A percentile compares a stretch with the other conserved stretches of the same genome.
These are phyloP conservation scores for Pholiota conissans DNA, from an alignment of 768 basidiomycete species.

Conservation along the genomic window DNA sequence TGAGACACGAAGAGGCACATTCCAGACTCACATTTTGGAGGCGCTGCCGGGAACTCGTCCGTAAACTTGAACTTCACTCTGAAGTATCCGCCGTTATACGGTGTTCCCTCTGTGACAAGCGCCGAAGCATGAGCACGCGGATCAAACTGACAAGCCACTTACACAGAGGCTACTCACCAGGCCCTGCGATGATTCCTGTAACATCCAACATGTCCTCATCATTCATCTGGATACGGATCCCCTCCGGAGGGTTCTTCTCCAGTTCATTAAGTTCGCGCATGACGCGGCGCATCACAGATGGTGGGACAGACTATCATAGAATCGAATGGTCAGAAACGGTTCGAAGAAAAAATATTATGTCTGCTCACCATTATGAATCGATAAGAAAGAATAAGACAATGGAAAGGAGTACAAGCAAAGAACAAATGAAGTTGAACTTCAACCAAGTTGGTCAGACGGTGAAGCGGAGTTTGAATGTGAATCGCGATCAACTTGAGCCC, in stretches of 20 bases:
- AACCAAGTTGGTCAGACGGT: slow-evolving; percentile 1
- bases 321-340: neutral
- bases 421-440: neutral
- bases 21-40: slow-evolving; percentile 81
- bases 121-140: neutral
- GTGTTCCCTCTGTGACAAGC: slow-evolving; percentile 50
- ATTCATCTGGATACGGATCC: slow-evolving; percentile 82
- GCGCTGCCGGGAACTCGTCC: slow-evolving; percentile 90
- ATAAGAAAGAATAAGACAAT: neutral
- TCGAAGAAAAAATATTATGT: neutral
- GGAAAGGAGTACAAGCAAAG: too few species aligned
- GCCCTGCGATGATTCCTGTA: slow-evolving; percentile 86
- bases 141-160: slow-evolving; percentile 4
- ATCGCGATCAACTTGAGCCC: neutral
- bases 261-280: slow-evolving; percentile 86
- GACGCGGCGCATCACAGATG: slow-evolving; percentile 75
- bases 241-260: slow-evolving; percentile 82
- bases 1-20: neutral
- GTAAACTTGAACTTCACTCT: slow-evolving; percentile 85
- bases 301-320: slow-evolving; percentile 38
- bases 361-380: slow-evolving; percentile 15
- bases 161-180: slow-evolving; percentile 56
- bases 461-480: slow-evolving; percentile 2
- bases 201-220: slow-evolving; percentile 91
- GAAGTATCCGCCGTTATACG: slow-evolving; percentile 69